Conservation (phyloP, 1,284 basidiomycete genomes). For the Pisolithus thermaeus region DNA sequence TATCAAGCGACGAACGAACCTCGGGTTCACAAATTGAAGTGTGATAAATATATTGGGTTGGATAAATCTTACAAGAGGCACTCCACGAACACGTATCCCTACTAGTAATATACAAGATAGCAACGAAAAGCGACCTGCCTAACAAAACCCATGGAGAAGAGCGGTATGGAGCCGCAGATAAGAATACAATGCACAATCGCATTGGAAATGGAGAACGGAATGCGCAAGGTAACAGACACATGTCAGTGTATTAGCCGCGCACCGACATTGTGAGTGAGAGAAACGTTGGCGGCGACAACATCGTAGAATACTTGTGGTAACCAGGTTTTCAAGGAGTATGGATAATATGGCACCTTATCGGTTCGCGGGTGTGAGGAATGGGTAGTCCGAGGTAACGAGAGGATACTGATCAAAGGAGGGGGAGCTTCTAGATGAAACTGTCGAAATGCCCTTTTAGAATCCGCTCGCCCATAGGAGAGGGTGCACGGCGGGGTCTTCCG, state of each 20-base stretch:
- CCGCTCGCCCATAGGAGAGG: conserved; percentile 81
- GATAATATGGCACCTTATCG: neutral
- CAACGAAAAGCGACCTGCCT: too few relatives aligned
- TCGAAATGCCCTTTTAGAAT: conserved; percentile 81
- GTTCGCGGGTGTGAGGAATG: conserved; percentile 1
- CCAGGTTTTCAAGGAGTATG: neutral
- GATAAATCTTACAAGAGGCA: too few relatives aligned
- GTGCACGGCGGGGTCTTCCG: conserved; percentile 51
- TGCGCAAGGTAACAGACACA: too few relatives aligned
- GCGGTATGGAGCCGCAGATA: too few relatives aligned
- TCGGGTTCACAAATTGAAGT: too few relatives aligned
- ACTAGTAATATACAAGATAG: too few relatives aligned
- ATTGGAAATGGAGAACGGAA: too few relatives aligned
- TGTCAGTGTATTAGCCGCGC: neutral
- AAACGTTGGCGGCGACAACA: neutral
- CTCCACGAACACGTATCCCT: too few relatives aligned
- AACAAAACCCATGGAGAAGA: too few relatives aligned
- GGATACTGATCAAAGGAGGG: neutral
- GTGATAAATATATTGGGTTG: too few relatives aligned
- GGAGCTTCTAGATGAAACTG: conserved; percentile 55
- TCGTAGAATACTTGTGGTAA: neutral
- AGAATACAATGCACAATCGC: too few relatives aligned
- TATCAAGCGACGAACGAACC: too few relatives aligned
- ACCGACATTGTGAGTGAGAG: neutral
- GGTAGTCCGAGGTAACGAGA: neutral